Percentiles rank a stretch among this genome's conserved stretches.
Conservation (phyloP, 140 eudicot genomes). For the Anethum foeniculum region DNA sequence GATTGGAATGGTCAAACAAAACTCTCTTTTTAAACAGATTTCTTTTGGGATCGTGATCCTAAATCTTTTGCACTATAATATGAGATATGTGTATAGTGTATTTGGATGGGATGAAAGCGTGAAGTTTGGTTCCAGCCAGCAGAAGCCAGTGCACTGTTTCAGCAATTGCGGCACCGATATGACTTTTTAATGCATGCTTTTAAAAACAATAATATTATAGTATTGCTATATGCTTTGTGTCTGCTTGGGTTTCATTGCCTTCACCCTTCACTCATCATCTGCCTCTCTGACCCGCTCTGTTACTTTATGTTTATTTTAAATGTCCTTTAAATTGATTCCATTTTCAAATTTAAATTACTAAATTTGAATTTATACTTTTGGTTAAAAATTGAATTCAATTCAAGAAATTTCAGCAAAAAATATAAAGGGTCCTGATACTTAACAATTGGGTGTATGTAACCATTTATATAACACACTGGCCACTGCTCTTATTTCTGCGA, state of each 20-base stretch:
- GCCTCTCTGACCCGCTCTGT: neutral
- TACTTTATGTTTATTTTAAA: neutral
- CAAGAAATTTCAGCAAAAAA: no score
- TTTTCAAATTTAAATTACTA: no score
- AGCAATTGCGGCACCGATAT: slow-evolving; percentile 9
- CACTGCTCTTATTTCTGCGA: no score
- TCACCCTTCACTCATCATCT: neutral
- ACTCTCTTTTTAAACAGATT: neutral
- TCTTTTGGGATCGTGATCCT: neutral
- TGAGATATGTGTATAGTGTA: neutral
- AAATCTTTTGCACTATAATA: neutral
- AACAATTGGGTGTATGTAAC: no score
- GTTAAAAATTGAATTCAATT: no score
- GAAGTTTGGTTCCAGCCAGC: neutral
- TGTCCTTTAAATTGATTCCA: no score
- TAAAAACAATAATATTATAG: neutral
- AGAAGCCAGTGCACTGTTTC: slow-evolving; percentile 10
- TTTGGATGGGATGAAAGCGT: neutral
- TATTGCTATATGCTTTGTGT: neutral
- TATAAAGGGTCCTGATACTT: no score
- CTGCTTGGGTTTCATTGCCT: neutral
- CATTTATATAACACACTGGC: no score
- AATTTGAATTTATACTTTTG: no score
- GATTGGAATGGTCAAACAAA: slow-evolving; percentile 12
- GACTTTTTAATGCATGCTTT: neutral